Base-by-base conservation (phyloP, 306 rosid genomes). In the Rubus idaeus region DNA sequence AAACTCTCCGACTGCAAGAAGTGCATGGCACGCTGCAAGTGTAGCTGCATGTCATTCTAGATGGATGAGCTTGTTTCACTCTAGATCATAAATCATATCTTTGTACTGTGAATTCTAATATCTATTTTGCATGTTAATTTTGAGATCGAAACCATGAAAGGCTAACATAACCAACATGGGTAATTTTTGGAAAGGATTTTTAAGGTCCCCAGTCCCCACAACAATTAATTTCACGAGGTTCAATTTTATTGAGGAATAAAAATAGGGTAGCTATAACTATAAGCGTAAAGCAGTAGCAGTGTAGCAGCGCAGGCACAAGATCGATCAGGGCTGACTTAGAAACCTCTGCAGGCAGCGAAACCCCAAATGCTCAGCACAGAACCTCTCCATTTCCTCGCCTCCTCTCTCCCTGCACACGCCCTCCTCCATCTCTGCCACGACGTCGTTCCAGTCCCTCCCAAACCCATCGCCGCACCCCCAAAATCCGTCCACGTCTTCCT, bases 261-360 rank as follows among this genome's bases (percentile, higher is more conserved):
- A 30, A 30, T 30, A 30, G 35, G 35, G 35, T 30, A 30, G 35
- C 2, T 64, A 64, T 39, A 18, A 17, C 2, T 64, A 64, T 39
- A 18, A 17, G 70, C 49, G 23, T 4, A 40, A 62, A 62, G 68
- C 68, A 35, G 35, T 23, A 23, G n/a, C n/a, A n/a, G n/a, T 1
- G 44, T 35, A 40, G 67, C 20, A 35, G 68, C 68, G 42, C 45
- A 62, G 11, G 11, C 42, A 37, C 21, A 35, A 47, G 26, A 30
- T 30, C 4, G 30, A 65, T 88, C 82, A 91, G 8, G 87, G 88
- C 87, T 88, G 89, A 56, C 84, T 83, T 11, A 94, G 93, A 83
- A 94, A 92, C 86, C 97, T 89, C 80, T 88, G 93, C 2, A 94
- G 76, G 85, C 98, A 94, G 0, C 97, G 97, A 75, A 94, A 89